These are phyloP conservation scores for Magnaporthiopsis poae DNA, from an alignment of 2,329 filamentous ascomycete species.

Conservation along the genomic window DNA sequence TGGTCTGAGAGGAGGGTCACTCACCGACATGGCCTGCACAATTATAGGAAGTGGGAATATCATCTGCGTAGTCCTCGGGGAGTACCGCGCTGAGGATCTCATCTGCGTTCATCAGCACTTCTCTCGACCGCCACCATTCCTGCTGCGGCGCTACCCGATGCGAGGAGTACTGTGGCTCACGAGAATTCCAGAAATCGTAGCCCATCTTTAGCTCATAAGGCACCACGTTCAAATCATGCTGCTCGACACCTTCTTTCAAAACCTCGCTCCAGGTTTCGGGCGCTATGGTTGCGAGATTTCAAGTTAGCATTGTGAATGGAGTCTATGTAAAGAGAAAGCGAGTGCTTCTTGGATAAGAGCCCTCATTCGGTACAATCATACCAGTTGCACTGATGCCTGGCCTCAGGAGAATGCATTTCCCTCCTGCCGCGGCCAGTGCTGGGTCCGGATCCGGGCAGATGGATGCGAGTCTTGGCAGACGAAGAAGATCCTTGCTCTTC, in stretches of 20 bases:
- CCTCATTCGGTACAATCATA: constrained; percentile 15
- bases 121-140: too few relatives aligned
- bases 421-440: constrained; percentile 40
- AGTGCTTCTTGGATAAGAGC: neutral
- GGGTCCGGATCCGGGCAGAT: constrained; percentile 55
- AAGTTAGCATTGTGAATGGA: too few relatives aligned
- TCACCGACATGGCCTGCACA: constrained; percentile 76
- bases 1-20: constrained; percentile 18
- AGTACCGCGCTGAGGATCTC: constrained; percentile 77
- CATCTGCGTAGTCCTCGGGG: constrained; percentile 67
- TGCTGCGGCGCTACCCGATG: neutral
- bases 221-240: constrained; percentile 58
- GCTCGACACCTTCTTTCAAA: constrained; percentile 57
- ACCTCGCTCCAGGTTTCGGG: constrained; percentile 66
- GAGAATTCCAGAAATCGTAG: constrained; percentile 80
- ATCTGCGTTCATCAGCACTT: constrained; percentile 32
- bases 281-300: constrained; percentile 29
- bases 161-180: constrained; percentile 32
- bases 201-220: constrained; percentile 67
- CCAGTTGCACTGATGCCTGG: constrained; percentile 46
- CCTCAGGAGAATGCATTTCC: constrained; percentile 52
- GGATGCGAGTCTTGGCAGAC: constrained; percentile 51
- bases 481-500: constrained; percentile 56
- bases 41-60: constrained; percentile 78
- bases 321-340: too few relatives aligned